Percentiles rank a stretch among this genome's conserved stretches.
These are phyloP conservation scores for Mortierella sp. DNA, from an alignment of 371 early-diverging fungal species.

Conservation along the genomic window DNA sequence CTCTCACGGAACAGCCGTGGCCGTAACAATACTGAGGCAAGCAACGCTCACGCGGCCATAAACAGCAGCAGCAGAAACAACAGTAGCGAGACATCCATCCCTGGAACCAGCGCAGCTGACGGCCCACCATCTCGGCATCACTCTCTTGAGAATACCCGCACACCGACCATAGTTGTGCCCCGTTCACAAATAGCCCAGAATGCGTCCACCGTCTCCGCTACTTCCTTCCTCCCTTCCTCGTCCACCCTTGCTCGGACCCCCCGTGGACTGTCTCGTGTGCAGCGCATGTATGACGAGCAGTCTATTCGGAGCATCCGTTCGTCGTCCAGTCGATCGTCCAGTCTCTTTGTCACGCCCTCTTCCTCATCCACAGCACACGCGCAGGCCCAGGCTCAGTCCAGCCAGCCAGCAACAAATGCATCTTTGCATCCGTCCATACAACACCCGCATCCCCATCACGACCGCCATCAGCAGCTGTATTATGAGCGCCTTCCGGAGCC, in stretches of 20 bases:
- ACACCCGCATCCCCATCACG: no score
- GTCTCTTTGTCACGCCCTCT: constrained; percentile 12
- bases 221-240: constrained; percentile 6
- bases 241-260: constrained; percentile 34
- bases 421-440: no score
- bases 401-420: no score
- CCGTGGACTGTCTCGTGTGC: constrained; percentile 45
- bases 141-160: no score
- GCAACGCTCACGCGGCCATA: not conserved
- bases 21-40: no score
- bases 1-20: constrained; percentile 21
- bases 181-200: no score
- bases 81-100: constrained; percentile 1
- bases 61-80: constrained; percentile 11
- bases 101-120: constrained; percentile 3
- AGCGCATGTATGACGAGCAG: constrained; percentile 52
- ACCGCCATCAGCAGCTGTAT: no score
- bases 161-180: no score
- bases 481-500: no score
- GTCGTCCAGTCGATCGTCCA: constrained; percentile 44
- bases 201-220: constrained; percentile 8
- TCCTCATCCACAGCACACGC: no score
- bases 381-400: no score
- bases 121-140: constrained; percentile 1
- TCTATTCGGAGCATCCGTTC: constrained; percentile 37